Base-by-base conservation (phyloP, 768 basidiomycete species). In the Crepidotus variabilis region DNA sequence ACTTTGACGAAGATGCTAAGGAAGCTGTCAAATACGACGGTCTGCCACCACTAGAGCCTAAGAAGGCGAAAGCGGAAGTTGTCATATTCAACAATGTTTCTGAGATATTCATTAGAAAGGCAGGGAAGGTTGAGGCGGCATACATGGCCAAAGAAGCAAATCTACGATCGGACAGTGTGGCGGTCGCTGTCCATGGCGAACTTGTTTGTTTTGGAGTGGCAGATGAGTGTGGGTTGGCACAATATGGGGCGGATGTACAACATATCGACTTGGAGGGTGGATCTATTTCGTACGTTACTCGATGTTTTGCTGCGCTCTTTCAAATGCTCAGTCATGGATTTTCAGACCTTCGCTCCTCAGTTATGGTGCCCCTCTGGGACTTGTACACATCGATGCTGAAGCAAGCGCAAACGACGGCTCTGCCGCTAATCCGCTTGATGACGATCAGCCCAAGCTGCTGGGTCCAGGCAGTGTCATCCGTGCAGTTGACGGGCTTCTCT, bases 401-500 rank as follows among this genome's bases (percentile, higher is more conserved):
- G 54, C 68, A 6, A 78, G 79, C 0, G 86, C 87, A 0, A 73
- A 74, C 32, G 89, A 91, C 60, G 88, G 89, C 2, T 56, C 63
- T 20, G 78, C 82, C 4, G 71, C 71, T 49, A 81, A 84, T 57
- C 74, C 78, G 20, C 57, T 83, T 67, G 61, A 65, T 61, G 59
- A 68, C 2, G 66, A 71, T 10, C 64, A 78, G 2, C 80, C 83
- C 2, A 61, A 61, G 6, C 68, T 83, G 51, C 61, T 84, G 11
- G 78, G 78, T 8, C 67, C 73, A 22, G 72, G 73, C 5, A 69
- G 71, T 16, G 55, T 75, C 50, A 73, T 77, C 21, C 77, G 77
- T 33, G 92, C 88, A 8, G 79, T 80, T 3, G 92, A 94, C 65
- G 92, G 92, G 0, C 75, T 90, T 32, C 79, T 81, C 57, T 92